These are phyloP conservation scores for Lodderomyces beijingensis DNA, from an alignment of 1,139 yeast species.

Conservation along the genomic window DNA sequence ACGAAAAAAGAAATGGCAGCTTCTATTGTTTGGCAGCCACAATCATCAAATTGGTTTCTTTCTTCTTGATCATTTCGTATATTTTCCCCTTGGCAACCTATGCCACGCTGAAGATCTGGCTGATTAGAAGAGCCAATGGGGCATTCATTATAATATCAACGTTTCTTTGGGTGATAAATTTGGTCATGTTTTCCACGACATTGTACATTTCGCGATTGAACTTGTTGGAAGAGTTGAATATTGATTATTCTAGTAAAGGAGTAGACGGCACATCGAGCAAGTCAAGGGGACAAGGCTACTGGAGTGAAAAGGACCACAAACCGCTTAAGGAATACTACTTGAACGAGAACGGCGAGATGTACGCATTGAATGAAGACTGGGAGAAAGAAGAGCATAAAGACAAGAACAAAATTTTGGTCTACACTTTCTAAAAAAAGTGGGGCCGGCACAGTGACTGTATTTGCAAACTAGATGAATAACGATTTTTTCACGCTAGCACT, in stretches of 20 bases:
- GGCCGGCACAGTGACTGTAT: no score
- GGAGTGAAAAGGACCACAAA: slow-evolving; percentile 9
- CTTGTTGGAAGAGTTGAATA: slow-evolving; percentile 32
- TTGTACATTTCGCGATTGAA: slow-evolving; percentile 38
- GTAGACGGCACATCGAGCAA: slow-evolving; percentile 8
- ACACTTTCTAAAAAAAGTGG: slow-evolving; percentile 17
- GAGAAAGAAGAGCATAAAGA: slow-evolving; percentile 19
- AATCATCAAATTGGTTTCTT: slow-evolving; percentile 15
- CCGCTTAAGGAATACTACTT: slow-evolving; percentile 27
- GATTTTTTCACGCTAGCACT: no score
- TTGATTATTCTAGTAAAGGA: slow-evolving; percentile 22
- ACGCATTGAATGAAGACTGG: slow-evolving; percentile 23
- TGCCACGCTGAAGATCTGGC: slow-evolving; percentile 21
- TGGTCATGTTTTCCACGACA: slow-evolving; percentile 39
- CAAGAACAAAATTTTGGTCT: slow-evolving; percentile 33
- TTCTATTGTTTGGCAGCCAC: slow-evolving; percentile 38
- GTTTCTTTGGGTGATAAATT: slow-evolving; percentile 36
- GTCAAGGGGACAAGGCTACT: neutral
- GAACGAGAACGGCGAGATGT: slow-evolving; percentile 35
- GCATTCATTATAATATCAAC: slow-evolving; percentile 38
- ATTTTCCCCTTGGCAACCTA: slow-evolving; percentile 17
- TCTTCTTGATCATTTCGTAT: slow-evolving; percentile 11
- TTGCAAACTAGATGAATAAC: no score
- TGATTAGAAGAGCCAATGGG: slow-evolving; percentile 33
- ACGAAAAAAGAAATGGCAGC: slow-evolving; percentile 41